phyloP scores from a whole-genome alignment of 2,329 filamentous ascomycete species.

The Sporothrix pallida region DNA sequence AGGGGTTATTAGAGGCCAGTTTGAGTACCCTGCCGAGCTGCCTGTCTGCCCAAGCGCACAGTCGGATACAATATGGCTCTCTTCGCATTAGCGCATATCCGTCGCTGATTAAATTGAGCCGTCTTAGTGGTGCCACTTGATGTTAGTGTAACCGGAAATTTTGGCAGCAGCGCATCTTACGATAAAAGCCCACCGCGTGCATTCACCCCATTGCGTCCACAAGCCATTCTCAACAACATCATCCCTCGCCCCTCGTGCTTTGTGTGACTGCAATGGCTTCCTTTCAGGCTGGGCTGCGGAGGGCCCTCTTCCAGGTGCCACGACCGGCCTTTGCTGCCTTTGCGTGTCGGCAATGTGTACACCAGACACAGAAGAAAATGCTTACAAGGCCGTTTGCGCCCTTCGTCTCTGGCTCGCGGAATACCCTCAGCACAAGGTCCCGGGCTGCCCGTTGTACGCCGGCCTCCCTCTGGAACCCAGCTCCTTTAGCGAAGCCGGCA shows the following conservation, averaged over 20 bases:
- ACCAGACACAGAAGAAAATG: slow-evolving; percentile 39
- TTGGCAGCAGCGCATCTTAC: slow-evolving; percentile 29
- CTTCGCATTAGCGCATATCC: slow-evolving; percentile 29
- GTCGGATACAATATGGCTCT: background rate
- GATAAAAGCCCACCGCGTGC: slow-evolving; percentile 22
- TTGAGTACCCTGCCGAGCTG: too few relatives aligned
- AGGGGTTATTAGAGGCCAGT: too few relatives aligned
- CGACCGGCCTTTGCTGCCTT: slow-evolving; percentile 51
- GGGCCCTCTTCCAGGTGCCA: slow-evolving; percentile 40
- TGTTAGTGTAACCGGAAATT: background rate
- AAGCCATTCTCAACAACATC: background rate
- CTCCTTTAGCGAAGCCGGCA: background rate
- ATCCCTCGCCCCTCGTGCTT: background rate
- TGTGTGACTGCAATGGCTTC: slow-evolving; percentile 40
- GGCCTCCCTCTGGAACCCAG: background rate
- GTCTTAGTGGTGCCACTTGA: slow-evolving; percentile 33
- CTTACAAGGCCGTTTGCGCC: background rate
- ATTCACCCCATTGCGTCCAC: background rate
- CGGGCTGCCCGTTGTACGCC: background rate
- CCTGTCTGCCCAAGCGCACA: too few relatives aligned
- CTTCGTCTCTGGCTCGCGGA: background rate
- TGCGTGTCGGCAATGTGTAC: slow-evolving; percentile 57
- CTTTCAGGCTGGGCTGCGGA: slow-evolving; percentile 42
- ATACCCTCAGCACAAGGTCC: slow-evolving; percentile 21
- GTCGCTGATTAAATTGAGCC: slow-evolving; percentile 34